Conservation (phyloP, 495 filamentous ascomycete species). For the Usnea hakonensis region DNA sequence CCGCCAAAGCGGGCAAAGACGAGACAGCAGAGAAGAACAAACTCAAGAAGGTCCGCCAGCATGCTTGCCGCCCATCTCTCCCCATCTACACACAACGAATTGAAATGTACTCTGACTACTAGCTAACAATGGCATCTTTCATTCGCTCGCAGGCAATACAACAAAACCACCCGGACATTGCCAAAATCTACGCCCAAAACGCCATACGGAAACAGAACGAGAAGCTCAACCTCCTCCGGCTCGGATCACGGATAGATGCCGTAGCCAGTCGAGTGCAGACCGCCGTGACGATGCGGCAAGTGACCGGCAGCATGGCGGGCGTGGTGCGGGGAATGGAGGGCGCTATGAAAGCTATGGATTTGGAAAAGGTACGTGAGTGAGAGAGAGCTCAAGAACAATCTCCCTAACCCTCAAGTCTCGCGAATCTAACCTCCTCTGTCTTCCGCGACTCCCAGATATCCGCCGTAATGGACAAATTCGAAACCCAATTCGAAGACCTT, state of each 20-base stretch:
- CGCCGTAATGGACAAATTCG: conserved; percentile 67
- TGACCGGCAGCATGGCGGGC: conserved; percentile 56
- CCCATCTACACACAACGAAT: not conserved
- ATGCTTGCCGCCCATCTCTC: not conserved
- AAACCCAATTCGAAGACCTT: conserved; percentile 76
- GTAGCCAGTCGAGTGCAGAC: conserved; percentile 56
- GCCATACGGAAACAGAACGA: conserved; percentile 72
- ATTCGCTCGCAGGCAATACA: conserved; percentile 47
- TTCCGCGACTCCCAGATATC: conserved; percentile 37
- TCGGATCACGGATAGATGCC: conserved; percentile 55
- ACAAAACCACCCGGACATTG: conserved; percentile 64
- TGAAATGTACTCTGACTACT: no score
- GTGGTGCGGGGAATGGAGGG: conserved; percentile 58
- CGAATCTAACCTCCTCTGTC: not conserved
- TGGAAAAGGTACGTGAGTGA: conserved; percentile 24
- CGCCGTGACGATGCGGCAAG: conserved; percentile 58
- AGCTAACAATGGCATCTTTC: not conserved
- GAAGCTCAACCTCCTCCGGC: conserved; percentile 52
- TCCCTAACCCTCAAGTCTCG: no score
- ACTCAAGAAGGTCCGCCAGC: conserved; percentile 58
- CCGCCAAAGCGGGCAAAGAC: conserved; percentile 73
- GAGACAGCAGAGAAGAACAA: conserved; percentile 75
- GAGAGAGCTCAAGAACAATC: no score
- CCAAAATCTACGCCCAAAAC: conserved; percentile 77
- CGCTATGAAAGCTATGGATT: conserved; percentile 46